Base-by-base conservation (phyloP, 2,329 filamentous ascomycete species). In the Aureobasidium uvarum region DNA sequence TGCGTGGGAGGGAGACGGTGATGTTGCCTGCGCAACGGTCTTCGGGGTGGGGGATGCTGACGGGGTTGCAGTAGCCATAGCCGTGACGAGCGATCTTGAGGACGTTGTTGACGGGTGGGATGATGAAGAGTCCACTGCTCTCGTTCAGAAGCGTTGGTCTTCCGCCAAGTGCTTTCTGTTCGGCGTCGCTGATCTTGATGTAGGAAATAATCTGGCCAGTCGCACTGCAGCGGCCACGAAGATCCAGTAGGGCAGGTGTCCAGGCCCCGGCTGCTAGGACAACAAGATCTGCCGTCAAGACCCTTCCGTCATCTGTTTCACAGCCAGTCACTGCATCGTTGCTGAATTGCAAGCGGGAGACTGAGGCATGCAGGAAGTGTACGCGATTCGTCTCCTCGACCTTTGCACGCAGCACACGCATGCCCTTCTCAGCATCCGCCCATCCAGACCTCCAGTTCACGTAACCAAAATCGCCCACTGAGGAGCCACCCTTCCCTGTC, bases 181-280 rank as follows among this genome's bases (percentile, higher is more conserved):
- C 93, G 5, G 84, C 83, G 18, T 85, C 79, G 0, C 86, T 89
- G 70, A 98, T 83, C 68, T 86, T 82, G 69, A 96, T 80, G 78
- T 96, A 97, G 14, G 85, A 89, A 31, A 98, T 74, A 0, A 86
- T 85, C 72, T 98, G 94, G 16, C 91, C 94, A 0, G 92, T 96
- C 2, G 93, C 90, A 68, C 89, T 85, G 45, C 87, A 88, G 51
- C 90, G 85, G 31, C 91, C 91, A 54, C 87, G 82, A 0, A 97
- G 80, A 75, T 96, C 90, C 65, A 97, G 79, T 25, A 97, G 82
- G 1, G 85, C 83, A 2, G 88, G 85, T 2, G 90, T 91, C 93
- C 94, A 98, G 5, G 94, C 92, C 18, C 94, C 94, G 0, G 92
- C 87, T 0, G 94, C 92, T 2, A 96, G 82, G 64, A 97, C 81